Percentiles rank a stretch among this genome's conserved stretches.
phyloP scores from a whole-genome alignment of 2,329 filamentous ascomycete species.

The Aspergillus felis region DNA sequence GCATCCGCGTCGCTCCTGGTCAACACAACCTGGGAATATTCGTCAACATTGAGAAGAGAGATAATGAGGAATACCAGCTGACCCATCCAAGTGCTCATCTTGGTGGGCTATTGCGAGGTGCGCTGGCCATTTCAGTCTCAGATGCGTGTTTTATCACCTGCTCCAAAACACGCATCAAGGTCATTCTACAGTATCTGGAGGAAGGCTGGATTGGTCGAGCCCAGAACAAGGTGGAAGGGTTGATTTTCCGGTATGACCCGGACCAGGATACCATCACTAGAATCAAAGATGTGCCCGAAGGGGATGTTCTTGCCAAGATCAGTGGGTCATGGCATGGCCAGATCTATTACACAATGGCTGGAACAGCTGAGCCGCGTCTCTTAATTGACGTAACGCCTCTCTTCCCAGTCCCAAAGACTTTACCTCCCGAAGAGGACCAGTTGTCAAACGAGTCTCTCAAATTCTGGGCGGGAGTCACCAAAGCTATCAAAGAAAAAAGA shows the following conservation, averaged over 20 bases:
- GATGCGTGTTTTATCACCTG: constrained; percentile 87
- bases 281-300: constrained; percentile 81
- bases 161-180: constrained; percentile 84
- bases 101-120: constrained; percentile 79
- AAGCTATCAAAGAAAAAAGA: constrained; percentile 78
- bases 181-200: constrained; percentile 87
- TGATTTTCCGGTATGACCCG: constrained; percentile 86
- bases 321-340: constrained; percentile 81
- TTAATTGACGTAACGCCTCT: constrained; percentile 88
- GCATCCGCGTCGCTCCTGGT: constrained; percentile 84
- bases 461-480: constrained; percentile 84
- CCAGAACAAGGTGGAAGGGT: constrained; percentile 86
- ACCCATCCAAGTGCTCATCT: constrained; percentile 93
- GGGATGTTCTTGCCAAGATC: constrained; percentile 76
- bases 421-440: constrained; percentile 74
- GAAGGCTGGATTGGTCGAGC: constrained; percentile 91
- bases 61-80: constrained; percentile 88
- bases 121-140: constrained; percentile 84
- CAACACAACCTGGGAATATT: constrained; percentile 96
- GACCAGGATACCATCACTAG: constrained; percentile 74
- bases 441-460: constrained; percentile 83
- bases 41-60: constrained; percentile 73
- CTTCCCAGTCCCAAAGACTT: constrained; percentile 68
- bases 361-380: constrained; percentile 54
- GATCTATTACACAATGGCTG: constrained; percentile 56